Conservation (phyloP, 2,329 filamentous ascomycete species). For the Talaromyces sp. region DNA sequence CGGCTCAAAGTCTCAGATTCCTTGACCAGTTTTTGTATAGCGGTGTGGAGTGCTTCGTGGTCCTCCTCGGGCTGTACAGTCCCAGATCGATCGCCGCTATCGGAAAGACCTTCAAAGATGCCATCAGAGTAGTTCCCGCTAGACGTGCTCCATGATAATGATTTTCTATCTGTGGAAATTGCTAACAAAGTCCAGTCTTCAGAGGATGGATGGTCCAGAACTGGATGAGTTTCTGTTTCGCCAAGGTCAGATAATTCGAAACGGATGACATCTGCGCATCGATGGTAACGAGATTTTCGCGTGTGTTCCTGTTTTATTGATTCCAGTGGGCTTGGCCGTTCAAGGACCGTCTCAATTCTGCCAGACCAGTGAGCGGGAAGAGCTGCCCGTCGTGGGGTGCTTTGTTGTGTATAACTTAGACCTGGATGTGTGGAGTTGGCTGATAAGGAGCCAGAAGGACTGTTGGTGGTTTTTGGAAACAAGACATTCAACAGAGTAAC, state of each 20-base stretch:
- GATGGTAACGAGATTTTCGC: slow-evolving; percentile 30
- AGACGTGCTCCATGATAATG: slow-evolving; percentile 64
- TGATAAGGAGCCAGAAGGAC: slow-evolving; percentile 30
- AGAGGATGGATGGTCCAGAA: slow-evolving; percentile 71
- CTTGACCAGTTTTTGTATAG: slow-evolving; percentile 75
- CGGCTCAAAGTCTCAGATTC: slow-evolving; percentile 77
- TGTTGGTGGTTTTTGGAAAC: slow-evolving; percentile 57
- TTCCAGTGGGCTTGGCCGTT: slow-evolving; percentile 28
- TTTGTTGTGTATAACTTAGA: slow-evolving; percentile 25
- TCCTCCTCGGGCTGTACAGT: slow-evolving; percentile 68
- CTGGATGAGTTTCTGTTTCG: slow-evolving; percentile 50
- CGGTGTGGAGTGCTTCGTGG: slow-evolving; percentile 76
- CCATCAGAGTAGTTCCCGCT: slow-evolving; percentile 61
- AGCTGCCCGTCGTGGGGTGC: slow-evolving; percentile 12
- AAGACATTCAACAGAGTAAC: slow-evolving; percentile 78
- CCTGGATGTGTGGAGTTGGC: slow-evolving; percentile 27
- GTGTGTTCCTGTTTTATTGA: slow-evolving; percentile 24
- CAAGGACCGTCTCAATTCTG: slow-evolving; percentile 29
- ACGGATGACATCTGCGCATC: slow-evolving; percentile 41
- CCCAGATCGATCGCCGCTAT: slow-evolving; percentile 37
- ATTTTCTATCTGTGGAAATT: slow-evolving; percentile 69
- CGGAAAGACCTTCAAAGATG: slow-evolving; percentile 59
- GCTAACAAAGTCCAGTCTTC: slow-evolving; percentile 83
- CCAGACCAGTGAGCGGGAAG: slow-evolving; percentile 35
- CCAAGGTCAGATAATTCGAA: slow-evolving; percentile 42